Percentiles rank a stretch among this genome's conserved stretches.
phyloP scores from a whole-genome alignment of 345 rosid species.

The Euphorbia peplus region DNA sequence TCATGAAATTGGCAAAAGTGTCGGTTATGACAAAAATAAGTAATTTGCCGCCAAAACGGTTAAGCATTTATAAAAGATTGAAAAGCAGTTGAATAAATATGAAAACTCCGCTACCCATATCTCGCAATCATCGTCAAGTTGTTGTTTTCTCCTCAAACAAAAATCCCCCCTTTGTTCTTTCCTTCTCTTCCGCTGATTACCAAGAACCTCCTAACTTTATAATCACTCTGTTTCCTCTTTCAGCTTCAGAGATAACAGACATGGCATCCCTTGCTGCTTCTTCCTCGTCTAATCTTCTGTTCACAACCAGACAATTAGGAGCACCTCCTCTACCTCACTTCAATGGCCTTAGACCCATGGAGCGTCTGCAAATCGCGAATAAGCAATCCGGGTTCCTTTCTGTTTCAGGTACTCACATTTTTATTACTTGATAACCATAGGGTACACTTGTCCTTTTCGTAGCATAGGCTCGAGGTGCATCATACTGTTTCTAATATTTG shows the following conservation, averaged over 20 bases:
- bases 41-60: neutral
- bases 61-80: constrained; percentile 2
- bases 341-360: constrained; percentile 42
- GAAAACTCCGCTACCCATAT: neutral
- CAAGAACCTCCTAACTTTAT: constrained; percentile 20
- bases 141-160: constrained; percentile 19
- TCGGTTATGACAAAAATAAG: neutral
- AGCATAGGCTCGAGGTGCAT: too few relatives aligned
- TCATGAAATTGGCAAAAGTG: neutral
- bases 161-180: constrained; percentile 13
- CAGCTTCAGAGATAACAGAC: neutral
- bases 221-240: neutral
- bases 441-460: neutral
- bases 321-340: constrained; percentile 31
- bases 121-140: constrained; percentile 25
- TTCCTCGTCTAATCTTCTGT: constrained; percentile 21
- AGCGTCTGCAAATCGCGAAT: constrained; percentile 25
- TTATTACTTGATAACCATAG: too few relatives aligned
- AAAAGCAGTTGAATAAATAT: constrained; percentile 18
- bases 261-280: constrained; percentile 44
- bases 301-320: constrained; percentile 27
- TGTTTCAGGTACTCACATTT: constrained; percentile 27
- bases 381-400: constrained; percentile 22
- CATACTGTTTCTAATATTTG: too few relatives aligned
- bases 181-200: constrained; percentile 31